These are phyloP conservation scores for Paraconiothyrium sp. DNA, from an alignment of 2,329 filamentous ascomycete species.

Conservation along the genomic window DNA sequence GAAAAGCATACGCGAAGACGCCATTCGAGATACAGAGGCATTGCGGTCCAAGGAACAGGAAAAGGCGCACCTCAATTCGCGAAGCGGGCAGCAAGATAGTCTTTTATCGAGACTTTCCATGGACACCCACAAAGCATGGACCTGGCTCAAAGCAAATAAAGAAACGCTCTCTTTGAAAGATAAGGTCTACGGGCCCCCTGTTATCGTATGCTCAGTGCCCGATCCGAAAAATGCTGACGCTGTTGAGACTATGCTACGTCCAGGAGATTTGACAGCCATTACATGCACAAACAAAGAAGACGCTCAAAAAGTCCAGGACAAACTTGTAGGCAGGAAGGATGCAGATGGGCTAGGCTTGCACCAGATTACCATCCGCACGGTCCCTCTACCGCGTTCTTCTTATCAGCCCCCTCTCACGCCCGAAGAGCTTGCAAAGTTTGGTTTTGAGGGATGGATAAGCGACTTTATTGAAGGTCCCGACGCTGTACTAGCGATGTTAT, in stretches of 20 bases:
- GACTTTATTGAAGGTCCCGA: slow-evolving; percentile 84
- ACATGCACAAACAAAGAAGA: slow-evolving; percentile 81
- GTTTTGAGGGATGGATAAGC: slow-evolving; percentile 81
- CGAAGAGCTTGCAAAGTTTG: slow-evolving; percentile 65
- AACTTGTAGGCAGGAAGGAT: slow-evolving; percentile 63
- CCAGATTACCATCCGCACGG: slow-evolving; percentile 75
- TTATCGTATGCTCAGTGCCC: slow-evolving; percentile 81
- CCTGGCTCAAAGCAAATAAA: slow-evolving; percentile 81
- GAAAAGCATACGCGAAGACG: slow-evolving; percentile 29
- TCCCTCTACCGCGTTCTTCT: slow-evolving; percentile 61
- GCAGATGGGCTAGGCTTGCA: slow-evolving; percentile 66
- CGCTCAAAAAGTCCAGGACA: slow-evolving; percentile 74
- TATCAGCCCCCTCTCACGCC: slow-evolving; percentile 65
- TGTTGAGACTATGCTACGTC: slow-evolving; percentile 66
- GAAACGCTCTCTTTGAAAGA: slow-evolving; percentile 69
- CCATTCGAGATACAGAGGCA: slow-evolving; percentile 3
- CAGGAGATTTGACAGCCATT: slow-evolving; percentile 67
- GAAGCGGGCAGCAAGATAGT: slow-evolving; percentile 55
- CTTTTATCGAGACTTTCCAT: slow-evolving; percentile 69
- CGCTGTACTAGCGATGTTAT: slow-evolving; percentile 87
- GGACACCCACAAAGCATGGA: slow-evolving; percentile 77
- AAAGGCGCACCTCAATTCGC: slow-evolving; percentile 36
- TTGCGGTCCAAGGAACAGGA: slow-evolving; percentile 42
- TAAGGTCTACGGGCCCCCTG: slow-evolving; percentile 81
- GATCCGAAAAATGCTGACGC: slow-evolving; percentile 72